Evolutionary conservation across 441 rosid species (phyloP).

Genomic region (Erodium trifolium): DNA sequence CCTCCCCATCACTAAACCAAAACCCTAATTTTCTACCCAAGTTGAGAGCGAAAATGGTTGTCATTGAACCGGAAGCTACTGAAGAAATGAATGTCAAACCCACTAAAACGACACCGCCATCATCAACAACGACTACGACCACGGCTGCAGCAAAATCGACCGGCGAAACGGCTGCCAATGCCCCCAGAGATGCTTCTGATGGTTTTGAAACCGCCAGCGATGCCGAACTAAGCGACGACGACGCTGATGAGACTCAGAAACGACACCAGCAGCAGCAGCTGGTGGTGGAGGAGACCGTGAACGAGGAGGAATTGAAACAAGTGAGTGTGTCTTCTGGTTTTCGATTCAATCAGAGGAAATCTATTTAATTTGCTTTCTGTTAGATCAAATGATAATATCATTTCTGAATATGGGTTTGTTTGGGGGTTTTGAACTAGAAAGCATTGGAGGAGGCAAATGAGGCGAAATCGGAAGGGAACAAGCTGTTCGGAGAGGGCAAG

Average conservation of each 20-base stretch:
- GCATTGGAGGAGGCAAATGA: conserved; percentile 52
- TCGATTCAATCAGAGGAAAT: neutral
- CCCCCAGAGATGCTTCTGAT: conserved; percentile 50
- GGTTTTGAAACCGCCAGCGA: conserved; percentile 93
- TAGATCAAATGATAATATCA: neutral
- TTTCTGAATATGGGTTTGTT: neutral
- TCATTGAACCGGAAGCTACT: conserved; percentile 33
- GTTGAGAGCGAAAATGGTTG: conserved; percentile 35
- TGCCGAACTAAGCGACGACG: conserved; percentile 46
- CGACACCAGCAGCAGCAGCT: conserved; percentile 18
- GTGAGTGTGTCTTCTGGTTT: conserved; percentile 20
- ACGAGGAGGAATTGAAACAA: conserved; percentile 40
- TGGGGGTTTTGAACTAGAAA: conserved; percentile 30
- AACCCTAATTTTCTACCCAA: neutral
- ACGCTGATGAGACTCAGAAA: conserved; percentile 21
- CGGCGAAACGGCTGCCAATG: neutral
- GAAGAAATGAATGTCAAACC: conserved; percentile 22
- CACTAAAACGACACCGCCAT: conserved; percentile 17
- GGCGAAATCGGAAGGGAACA: conserved; percentile 76
- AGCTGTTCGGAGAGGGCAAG: conserved; percentile 46
- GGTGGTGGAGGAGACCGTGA: conserved; percentile 12
- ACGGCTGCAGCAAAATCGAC: conserved; percentile 20
- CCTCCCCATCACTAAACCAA: neutral
- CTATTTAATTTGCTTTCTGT: neutral
- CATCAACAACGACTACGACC: conserved; percentile 19